Base-by-base conservation (phyloP, 2,329 filamentous ascomycete species). In the Cryphonectria naterciae region DNA sequence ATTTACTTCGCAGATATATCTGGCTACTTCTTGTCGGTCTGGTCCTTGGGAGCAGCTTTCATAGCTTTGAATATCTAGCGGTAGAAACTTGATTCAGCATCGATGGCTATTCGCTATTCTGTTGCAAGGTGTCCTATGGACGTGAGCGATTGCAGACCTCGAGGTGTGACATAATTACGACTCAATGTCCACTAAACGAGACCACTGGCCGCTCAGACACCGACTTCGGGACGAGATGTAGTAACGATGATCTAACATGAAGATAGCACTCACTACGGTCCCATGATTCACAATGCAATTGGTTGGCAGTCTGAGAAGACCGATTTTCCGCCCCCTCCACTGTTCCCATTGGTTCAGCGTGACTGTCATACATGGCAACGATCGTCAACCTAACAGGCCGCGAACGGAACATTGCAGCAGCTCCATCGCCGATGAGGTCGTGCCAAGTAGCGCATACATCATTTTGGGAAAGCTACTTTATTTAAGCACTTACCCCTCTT, bases 361-460 rank as follows among this genome's bases (percentile, higher is more conserved):
- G n/a, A 43, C 32, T 52, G 65, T 58, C 65, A 67, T 67, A 22
- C n/a, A 17, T 17, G 49, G 60, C 65, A n/a, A 43, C 19, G 8
- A 67, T 28, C 52, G 19, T 41, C 35, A 32, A 39, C 37, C 52
- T 37, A 41, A 67, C 5, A 39, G 49, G 49, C 65, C 65, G 65
- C 49, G 17, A 41, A 28, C 65, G 65, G 65, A 67, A 52, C 32
- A 28, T 43, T n/a, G 52, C 32, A 28, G 46, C 8, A 41, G 37
- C 15, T 49, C 39, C 10, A 37, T 56, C 46, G 46, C 32, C 28
- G 32, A 11, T 13, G n/a, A 41, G 49, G 17, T 32, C 28, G 25
- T 58, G 28, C 54, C 25, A 17, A 58, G 19, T 17, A 22, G 25
- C 32, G 8, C 28, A 28, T 58, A 67, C 52, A 58, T 54, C 56